A percentile compares a stretch with the other conserved stretches of the same genome.
phyloP scores from a whole-genome alignment of 2,329 filamentous ascomycete species.

The Alternaria solani region DNA sequence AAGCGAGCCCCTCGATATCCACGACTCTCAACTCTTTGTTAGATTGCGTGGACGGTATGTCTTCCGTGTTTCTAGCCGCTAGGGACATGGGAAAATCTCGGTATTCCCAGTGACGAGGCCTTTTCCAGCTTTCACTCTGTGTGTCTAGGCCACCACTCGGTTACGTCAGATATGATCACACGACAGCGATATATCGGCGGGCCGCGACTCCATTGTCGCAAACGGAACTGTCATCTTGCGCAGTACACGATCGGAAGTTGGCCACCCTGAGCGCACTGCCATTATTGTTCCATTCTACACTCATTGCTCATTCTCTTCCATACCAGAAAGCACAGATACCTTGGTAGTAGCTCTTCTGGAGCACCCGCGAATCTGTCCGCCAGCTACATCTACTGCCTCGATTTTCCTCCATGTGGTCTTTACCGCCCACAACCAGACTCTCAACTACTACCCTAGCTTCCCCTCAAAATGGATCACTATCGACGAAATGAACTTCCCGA shows the following conservation, averaged over 20 bases:
- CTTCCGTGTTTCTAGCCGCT: background rate
- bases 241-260: background rate
- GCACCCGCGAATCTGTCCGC: background rate
- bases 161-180: background rate
- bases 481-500: constrained; percentile 24
- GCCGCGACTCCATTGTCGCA: background rate
- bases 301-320: background rate
- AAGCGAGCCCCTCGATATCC: background rate
- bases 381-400: background rate
- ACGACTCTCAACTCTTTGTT: background rate
- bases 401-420: background rate
- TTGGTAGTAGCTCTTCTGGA: background rate
- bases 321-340: background rate
- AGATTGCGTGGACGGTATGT: background rate
- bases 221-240: background rate
- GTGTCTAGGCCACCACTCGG: background rate
- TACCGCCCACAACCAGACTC: background rate
- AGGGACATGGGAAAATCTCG: background rate
- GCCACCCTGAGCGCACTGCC: background rate
- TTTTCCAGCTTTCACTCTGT: background rate
- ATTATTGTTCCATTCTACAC: background rate
- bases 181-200: background rate
- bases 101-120: background rate
- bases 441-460: background rate
- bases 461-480: constrained; percentile 24